Percentiles rank a stretch among this genome's conserved stretches.
These are phyloP conservation scores for Alternaria consortialis DNA, from an alignment of 2,329 filamentous ascomycete species.

Conservation along the genomic window DNA sequence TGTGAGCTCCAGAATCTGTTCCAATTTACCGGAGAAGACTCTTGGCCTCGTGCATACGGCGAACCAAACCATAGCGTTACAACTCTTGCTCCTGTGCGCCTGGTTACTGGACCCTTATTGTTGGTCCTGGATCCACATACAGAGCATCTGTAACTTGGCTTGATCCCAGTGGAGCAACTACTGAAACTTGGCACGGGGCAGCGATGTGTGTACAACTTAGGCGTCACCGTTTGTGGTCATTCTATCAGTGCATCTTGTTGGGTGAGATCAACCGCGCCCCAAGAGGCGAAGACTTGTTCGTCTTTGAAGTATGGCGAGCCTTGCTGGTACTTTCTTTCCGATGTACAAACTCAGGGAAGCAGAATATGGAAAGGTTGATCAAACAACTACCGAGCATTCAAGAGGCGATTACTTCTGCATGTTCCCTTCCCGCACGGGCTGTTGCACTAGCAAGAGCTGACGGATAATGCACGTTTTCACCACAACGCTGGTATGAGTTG, in stretches of 20 bases:
- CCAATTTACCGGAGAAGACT: neutral
- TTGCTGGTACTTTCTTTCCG: neutral
- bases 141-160: neutral
- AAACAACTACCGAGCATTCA: slow-evolving; percentile 6
- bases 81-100: neutral
- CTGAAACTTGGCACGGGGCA: slow-evolving; percentile 3
- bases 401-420: neutral
- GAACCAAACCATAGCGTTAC: neutral
- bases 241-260: slow-evolving; percentile 15
- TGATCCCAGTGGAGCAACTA: neutral
- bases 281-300: slow-evolving; percentile 4
- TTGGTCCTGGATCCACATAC: slow-evolving; percentile 5
- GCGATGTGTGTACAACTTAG: slow-evolving; percentile 18
- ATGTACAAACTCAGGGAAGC: neutral
- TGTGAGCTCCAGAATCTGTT: neutral
- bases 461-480: slow-evolving; percentile 7
- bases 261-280: slow-evolving; percentile 16
- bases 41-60: neutral
- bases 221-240: slow-evolving; percentile 13
- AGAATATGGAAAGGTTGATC: neutral
- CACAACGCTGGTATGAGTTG: neutral
- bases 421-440: slow-evolving; percentile 4
- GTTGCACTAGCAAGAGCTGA: neutral
- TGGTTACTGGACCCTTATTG: slow-evolving; percentile 2
- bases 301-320: slow-evolving; percentile 3